Evolutionary conservation across 1,284 basidiomycete genomes (phyloP), one percentile per base, ranked within the genome.

Genomic region (Papiliotrema laurentii): DNA sequence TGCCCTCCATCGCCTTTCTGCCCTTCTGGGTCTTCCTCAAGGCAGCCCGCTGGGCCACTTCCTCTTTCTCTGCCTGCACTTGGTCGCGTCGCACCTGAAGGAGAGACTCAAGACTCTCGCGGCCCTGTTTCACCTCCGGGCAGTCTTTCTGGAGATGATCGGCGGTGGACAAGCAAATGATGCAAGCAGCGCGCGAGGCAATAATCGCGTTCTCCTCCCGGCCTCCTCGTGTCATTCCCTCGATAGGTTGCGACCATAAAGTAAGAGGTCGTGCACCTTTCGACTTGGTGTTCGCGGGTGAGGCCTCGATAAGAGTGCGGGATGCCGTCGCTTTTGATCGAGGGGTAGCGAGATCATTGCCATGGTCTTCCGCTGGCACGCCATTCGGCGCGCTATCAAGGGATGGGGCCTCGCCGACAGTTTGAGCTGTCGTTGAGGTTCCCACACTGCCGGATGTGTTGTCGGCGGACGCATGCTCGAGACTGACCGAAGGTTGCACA

Each of bases 111-210:
- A 68, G 53, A 19, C 35, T 35, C 5, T 54, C 54, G 7, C 58
- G 31, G 18, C 65, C 65, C 6, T 35, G 50, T 30, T 54, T 53
- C 31, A 68, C 64, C 4, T 40, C 36, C 0, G 65, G 60, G 48
- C 67, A 69, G 27, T 64, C 56, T 19, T 61, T 59, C 41, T 65
- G 59, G 0, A 62, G 36, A 44, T 66, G 64, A n/a, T 31, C 13
- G 0, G 54, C 51, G 4, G 45, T 49, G 38, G 45, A 33, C n/a
- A 7, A 19, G 44, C 56, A 64, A 40, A 64, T 64, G 26, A 52
- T 34, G 39, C 62, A 61, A 5, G 44, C 40, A 11, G 41, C 55
- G 9, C 53, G 50, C 22, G 11, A 16, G 37, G 46, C 27, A 4
- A 47, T 9, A n/a, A 45, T 36, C 5, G 21, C 43, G 31, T 43